A percentile compares a stretch with the other conserved stretches of the same genome.
phyloP scores from a whole-genome alignment of 73 alveolate species.

The Uronychia binucleata region DNA sequence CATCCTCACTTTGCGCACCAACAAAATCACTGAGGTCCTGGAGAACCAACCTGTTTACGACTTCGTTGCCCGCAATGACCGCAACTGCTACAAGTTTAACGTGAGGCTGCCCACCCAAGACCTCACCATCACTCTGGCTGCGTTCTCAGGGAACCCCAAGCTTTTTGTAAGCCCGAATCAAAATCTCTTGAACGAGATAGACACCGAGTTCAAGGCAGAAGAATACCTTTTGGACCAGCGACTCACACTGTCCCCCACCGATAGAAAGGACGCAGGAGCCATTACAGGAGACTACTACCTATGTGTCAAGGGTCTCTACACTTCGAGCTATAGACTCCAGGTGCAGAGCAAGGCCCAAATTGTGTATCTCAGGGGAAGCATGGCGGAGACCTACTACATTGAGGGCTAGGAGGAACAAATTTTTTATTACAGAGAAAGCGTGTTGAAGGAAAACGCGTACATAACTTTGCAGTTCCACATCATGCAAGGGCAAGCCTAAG shows the following conservation, averaged over 20 bases:
- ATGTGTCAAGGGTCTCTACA: conserved; percentile 6
- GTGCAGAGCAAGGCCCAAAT: neutral
- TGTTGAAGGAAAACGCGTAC: neutral
- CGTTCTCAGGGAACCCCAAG: conserved; percentile 41
- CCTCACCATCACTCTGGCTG: conserved; percentile 12
- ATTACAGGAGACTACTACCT: conserved; percentile 11
- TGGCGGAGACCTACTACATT: conserved; percentile 28
- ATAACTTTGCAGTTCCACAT: conserved; percentile 14
- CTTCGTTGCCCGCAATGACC: neutral
- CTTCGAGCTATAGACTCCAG: conserved; percentile 19
- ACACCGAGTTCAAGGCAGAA: conserved; percentile 15
- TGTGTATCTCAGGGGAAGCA: conserved; percentile 1
- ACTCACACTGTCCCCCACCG: conserved; percentile 18
- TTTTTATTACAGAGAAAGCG: conserved; percentile 20
- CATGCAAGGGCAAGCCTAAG: neutral
- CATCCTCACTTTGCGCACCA: conserved; percentile 3
- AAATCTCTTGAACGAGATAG: neutral
- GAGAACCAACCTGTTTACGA: conserved; percentile 10
- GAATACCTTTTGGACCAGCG: conserved; percentile 31
- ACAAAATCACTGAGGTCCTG: neutral
- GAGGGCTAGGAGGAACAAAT: neutral
- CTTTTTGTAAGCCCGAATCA: conserved; percentile 12
- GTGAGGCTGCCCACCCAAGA: conserved; percentile 13
- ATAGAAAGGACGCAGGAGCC: conserved; percentile 23
- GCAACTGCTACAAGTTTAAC: conserved; percentile 9